These are phyloP conservation scores for Alopecurus myosuroides DNA, from an alignment of 176 grass and related monocot species.

Conservation along the genomic window DNA sequence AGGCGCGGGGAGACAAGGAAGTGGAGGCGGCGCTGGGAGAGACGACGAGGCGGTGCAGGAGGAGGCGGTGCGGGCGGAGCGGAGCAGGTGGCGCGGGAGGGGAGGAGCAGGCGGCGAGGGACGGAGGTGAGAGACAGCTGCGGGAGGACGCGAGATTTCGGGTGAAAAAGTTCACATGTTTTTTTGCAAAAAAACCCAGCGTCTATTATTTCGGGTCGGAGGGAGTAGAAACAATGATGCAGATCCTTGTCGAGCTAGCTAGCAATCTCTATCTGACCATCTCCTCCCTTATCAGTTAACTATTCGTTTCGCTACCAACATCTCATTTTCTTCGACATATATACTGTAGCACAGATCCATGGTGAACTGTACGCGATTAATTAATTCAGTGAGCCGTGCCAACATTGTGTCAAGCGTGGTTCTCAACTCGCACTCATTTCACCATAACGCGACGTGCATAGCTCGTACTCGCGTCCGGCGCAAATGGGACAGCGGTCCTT, in stretches of 20 bases:
- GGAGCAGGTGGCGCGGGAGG: no score
- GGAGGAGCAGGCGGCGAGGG: no score
- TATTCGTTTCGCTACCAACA: not conserved
- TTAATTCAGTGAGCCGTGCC: not conserved
- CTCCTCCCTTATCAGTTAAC: not conserved
- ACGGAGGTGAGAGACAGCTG: no score
- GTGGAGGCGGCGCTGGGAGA: no score
- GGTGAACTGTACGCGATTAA: not conserved
- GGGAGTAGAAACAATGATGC: no score
- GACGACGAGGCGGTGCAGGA: no score
- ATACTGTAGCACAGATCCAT: not conserved
- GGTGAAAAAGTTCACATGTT: no score
- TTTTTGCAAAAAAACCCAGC: no score
- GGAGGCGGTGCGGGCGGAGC: no score
- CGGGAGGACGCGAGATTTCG: no score
- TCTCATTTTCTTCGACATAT: not conserved
- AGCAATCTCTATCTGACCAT: not conserved
- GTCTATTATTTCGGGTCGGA: no score
- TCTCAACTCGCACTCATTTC: not conserved
- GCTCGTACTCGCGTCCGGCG: not conserved
- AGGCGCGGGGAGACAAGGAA: no score
- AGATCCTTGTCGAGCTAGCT: not conserved
- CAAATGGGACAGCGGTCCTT: not conserved
- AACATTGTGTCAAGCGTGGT: not conserved
- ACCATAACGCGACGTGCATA: not conserved